These are phyloP conservation scores for Coccomyxa sp. DNA, from an alignment of 139 green algal genomes.

Conservation along the genomic window DNA sequence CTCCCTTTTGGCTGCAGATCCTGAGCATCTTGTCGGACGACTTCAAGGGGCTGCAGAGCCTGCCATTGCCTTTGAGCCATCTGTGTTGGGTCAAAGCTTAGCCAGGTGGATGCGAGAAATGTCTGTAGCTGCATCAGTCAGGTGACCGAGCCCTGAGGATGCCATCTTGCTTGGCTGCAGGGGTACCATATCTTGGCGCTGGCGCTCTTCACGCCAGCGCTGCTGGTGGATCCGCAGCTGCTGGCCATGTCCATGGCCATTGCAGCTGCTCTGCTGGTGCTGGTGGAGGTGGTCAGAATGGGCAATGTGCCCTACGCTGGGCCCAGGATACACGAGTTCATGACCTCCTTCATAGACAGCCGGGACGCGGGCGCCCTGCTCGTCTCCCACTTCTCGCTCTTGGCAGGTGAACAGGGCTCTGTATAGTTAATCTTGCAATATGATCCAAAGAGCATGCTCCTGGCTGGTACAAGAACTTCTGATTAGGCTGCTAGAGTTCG, in stretches of 20 bases:
- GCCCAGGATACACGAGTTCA: conserved; percentile 44
- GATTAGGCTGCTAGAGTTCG: no score
- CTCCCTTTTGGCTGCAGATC: no score
- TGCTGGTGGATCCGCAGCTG: conserved; percentile 59
- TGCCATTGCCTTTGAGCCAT: no score
- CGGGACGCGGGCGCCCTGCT: conserved; percentile 56
- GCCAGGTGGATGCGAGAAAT: no score
- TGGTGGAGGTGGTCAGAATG: conserved; percentile 41
- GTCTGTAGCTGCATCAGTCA: no score
- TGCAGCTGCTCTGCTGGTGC: conserved; percentile 41
- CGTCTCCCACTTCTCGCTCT: conserved; percentile 74
- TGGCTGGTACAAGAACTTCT: no score
- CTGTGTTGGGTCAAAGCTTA: no score
- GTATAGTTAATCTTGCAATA: background rate
- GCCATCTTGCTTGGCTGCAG: no score
- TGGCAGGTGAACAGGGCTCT: conserved; percentile 28
- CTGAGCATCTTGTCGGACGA: no score
- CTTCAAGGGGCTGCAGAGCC: no score
- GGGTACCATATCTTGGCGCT: conserved; percentile 75
- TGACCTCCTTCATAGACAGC: conserved; percentile 64
- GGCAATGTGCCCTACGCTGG: conserved; percentile 25
- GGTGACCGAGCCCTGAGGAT: no score
- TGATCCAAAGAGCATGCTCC: no score
- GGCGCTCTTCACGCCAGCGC: conserved; percentile 65
- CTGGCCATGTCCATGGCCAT: conserved; percentile 51